phyloP scores from a whole-genome alignment of 768 basidiomycete genomes.

The Mycena crocata region DNA sequence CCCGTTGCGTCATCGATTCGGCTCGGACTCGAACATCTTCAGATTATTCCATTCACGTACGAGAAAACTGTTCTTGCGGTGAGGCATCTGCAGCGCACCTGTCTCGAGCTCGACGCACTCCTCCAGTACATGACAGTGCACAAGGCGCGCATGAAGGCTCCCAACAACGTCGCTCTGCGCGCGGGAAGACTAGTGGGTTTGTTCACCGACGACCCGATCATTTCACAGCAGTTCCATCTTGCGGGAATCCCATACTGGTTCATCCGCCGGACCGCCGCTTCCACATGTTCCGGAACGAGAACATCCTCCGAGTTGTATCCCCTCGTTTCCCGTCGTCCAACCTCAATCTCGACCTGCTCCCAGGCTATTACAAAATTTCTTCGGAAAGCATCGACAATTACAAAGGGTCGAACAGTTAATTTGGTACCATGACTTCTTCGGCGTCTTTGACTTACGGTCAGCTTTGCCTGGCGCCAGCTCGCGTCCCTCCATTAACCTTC shows the following conservation, averaged over 20 bases:
- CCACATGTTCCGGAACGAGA: not conserved
- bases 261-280: conserved; percentile 23
- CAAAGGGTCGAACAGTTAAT: not conserved
- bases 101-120: conserved; percentile 25
- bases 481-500: too few species aligned
- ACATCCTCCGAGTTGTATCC: not conserved
- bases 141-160: conserved; percentile 16
- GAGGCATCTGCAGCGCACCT: conserved; percentile 26
- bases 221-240: conserved; percentile 20
- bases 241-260: conserved; percentile 39
- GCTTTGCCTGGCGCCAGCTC: too few species aligned
- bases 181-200: conserved; percentile 16
- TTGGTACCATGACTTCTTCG: too few species aligned
- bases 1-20: not conserved
- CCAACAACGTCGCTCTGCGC: not conserved
- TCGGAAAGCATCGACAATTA: not conserved
- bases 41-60: not conserved
- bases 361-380: not conserved
- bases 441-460: too few species aligned
- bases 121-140: conserved; percentile 27
- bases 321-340: not conserved
- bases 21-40: not conserved
- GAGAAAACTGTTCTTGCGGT: not conserved
- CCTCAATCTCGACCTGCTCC: not conserved
- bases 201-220: conserved; percentile 19